These are phyloP conservation scores for Sclerotinia minor DNA, from an alignment of 2,329 filamentous ascomycete species.

Conservation along the genomic window DNA sequence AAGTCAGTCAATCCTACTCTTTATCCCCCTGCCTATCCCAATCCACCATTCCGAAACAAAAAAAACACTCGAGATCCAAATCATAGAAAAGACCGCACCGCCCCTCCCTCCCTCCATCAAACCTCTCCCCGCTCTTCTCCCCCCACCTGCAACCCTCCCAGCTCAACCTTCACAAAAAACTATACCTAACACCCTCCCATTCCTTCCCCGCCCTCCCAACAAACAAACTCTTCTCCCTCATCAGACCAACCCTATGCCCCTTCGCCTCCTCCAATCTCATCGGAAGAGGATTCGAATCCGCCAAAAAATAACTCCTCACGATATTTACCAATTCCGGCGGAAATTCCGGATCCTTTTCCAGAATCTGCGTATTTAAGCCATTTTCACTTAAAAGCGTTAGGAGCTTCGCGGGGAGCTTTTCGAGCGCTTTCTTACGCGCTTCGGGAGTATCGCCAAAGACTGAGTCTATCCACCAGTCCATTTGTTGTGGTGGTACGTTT, in stretches of 20 bases:
- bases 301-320: slow-evolving; percentile 27
- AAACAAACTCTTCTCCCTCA: slow-evolving; percentile 44
- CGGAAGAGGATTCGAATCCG: slow-evolving; percentile 29
- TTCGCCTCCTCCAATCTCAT: slow-evolving; percentile 45
- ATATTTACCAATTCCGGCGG: slow-evolving; percentile 27
- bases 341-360: slow-evolving; percentile 29
- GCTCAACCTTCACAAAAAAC: slow-evolving; percentile 11
- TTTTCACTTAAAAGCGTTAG: slow-evolving; percentile 23
- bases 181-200: neutral
- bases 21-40: too few species aligned
- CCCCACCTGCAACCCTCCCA: too few species aligned
- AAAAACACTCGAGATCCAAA: neutral
- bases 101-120: too few species aligned
- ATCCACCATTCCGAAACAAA: too few species aligned
- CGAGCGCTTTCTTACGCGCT: neutral
- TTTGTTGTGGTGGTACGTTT: slow-evolving; percentile 53
- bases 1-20: too few species aligned
- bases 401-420: slow-evolving; percentile 21
- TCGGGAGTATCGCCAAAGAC: neutral
- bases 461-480: slow-evolving; percentile 47
- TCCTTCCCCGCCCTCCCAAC: neutral
- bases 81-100: neutral
- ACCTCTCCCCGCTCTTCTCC: too few species aligned
- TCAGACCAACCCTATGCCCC: slow-evolving; percentile 43
- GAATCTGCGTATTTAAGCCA: neutral